Evolutionary conservation across 169 alveolate species (phyloP).

Genomic region (Cryptosporidium sp.): DNA sequence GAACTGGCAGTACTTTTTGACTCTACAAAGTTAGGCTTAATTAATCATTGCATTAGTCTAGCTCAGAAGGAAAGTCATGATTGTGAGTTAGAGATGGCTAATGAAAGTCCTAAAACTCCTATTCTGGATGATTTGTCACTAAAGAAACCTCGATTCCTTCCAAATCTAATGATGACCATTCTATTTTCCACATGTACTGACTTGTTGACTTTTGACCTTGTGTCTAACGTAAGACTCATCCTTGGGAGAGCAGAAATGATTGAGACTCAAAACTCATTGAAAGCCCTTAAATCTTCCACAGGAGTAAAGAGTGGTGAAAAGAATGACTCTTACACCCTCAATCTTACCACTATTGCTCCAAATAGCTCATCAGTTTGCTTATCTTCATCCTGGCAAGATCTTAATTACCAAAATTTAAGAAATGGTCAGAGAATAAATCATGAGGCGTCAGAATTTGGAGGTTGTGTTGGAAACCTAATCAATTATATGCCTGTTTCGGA

Average conservation of each 20-base stretch:
- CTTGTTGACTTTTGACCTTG: conserved; percentile 33
- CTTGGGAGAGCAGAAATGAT: conserved; percentile 65
- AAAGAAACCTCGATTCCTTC: background rate
- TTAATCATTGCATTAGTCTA: background rate
- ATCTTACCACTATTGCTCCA: conserved; percentile 34
- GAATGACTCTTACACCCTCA: background rate
- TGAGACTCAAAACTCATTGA: conserved; percentile 21
- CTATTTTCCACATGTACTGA: conserved; percentile 52
- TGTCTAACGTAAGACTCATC: conserved; percentile 33
- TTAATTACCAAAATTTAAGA: background rate
- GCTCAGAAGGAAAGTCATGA: background rate
- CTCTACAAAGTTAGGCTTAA: conserved; percentile 1
- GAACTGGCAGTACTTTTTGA: conserved; percentile 31
- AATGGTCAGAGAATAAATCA: background rate
- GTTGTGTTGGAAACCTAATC: conserved; percentile 38
- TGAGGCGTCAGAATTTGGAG: conserved; percentile 2
- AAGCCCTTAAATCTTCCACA: background rate
- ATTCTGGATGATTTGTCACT: background rate
- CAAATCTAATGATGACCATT: conserved; percentile 48
- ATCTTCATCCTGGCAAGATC: conserved; percentile 50
- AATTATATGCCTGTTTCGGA: conserved; percentile 16
- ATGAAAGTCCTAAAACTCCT: background rate
- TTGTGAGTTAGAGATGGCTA: background rate
- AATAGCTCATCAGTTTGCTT: conserved; percentile 64
- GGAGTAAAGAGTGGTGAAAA: background rate